Evolutionary conservation across 2,329 filamentous ascomycete species (phyloP).

Genomic region (Pyrenophora teres): DNA sequence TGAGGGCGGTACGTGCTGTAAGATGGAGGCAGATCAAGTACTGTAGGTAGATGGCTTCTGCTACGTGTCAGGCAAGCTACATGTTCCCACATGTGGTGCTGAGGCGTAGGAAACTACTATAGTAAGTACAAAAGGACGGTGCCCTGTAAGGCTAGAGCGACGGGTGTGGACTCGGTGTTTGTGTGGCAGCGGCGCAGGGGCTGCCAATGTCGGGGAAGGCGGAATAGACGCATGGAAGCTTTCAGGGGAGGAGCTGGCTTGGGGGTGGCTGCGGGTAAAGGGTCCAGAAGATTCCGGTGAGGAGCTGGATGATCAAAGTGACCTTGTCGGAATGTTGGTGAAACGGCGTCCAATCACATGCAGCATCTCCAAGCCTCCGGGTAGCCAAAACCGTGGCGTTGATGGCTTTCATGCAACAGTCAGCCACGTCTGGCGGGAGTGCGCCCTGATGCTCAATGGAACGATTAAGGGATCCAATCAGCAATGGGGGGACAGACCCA

Average conservation of each 20-base stretch:
- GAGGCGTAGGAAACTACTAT: not conserved
- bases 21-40: conserved; percentile 6
- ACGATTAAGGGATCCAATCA: not conserved
- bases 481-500: conserved; percentile 9
- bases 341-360: conserved; percentile 19
- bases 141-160: not conserved
- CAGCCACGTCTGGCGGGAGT: conserved; percentile 22
- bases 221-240: not conserved
- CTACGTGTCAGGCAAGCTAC: conserved; percentile 26
- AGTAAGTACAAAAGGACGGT: not conserved
- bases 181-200: not conserved
- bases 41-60: conserved; percentile 16
- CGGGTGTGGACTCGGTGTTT: not conserved
- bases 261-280: conserved; percentile 1
- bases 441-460: conserved; percentile 6
- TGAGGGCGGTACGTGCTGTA: not conserved
- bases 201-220: conserved; percentile 6
- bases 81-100: conserved; percentile 5
- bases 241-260: conserved; percentile 6
- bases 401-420: conserved; percentile 17
- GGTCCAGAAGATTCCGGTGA: conserved; percentile 13
- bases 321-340: not conserved
- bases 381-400: conserved; percentile 23
- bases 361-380: conserved; percentile 1
- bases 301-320: conserved; percentile 9